Base-by-base conservation (phyloP, 768 basidiomycete species). In the Mycena polygramma region DNA sequence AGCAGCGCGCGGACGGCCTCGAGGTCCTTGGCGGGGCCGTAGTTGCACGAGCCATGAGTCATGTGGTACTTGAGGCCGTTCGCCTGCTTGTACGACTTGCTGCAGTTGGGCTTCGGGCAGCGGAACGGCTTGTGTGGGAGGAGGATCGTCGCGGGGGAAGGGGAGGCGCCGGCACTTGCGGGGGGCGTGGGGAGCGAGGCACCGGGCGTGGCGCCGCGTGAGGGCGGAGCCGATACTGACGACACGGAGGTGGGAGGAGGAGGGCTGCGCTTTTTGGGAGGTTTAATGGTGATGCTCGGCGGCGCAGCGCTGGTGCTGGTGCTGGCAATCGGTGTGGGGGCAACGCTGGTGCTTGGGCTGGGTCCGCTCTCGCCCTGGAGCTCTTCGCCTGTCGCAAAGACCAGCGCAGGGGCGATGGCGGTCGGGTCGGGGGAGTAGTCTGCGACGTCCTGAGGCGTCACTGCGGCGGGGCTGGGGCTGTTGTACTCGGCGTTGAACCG, bases 51-150 rank as follows among this genome's bases (percentile, higher is more conserved):
- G 11, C 96, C 95, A 78, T 95, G 95, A 11, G 92, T 94, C 86
- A 95, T 91, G 80, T 97, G 95, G 81, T 97, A 96, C 84, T 98
- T 97, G 76, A 98, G 85, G 14, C 96, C 91, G 74, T 98, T 98
- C 51, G 94, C 94, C 81, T 97, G 96, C 85, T 97, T 97, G 85
- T 97, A 98, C 60, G 89, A 89, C 86, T 98, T 98, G 84, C 94
- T 95, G 85, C 96, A 98, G 73, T 96, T 95, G 0, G 94, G 91
- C 79, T 97, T 97, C 13, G 96, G 96, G 84, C 96, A 98, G 55
- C 90, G 87, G 89, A 96, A 97, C 5, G 95, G 94, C 80, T 96
- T 96, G 67, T 17, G 88, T 83, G 71, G 85, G 84, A 77, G 72
- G 41, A 81, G 71, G 52, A 81, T 74, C 24, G 75, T 49, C 15